Percentiles rank a stretch among this genome's conserved stretches.
Conservation (phyloP, 805 yeast species). For the Myxozyma nipponensis region DNA sequence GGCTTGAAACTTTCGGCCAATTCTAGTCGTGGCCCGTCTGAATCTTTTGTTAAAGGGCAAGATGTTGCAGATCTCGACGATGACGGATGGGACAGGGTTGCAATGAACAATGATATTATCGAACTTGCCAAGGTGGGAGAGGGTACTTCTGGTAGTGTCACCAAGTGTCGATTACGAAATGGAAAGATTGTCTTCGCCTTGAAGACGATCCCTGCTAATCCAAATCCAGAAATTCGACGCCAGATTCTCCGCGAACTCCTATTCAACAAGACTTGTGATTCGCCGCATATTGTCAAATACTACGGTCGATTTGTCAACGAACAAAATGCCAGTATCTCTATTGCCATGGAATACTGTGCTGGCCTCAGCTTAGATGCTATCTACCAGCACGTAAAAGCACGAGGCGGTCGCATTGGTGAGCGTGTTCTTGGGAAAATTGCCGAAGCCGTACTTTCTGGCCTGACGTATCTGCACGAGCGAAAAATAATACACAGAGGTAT, state of each 20-base stretch:
- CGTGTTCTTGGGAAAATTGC: slow-evolving; percentile 89
- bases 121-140: slow-evolving; percentile 79
- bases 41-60: background rate
- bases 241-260: slow-evolving; percentile 89
- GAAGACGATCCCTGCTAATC: slow-evolving; percentile 67
- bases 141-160: slow-evolving; percentile 90
- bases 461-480: slow-evolving; percentile 82
- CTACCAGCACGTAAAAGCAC: slow-evolving; percentile 66
- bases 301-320: slow-evolving; percentile 87
- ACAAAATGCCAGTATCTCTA: slow-evolving; percentile 73
- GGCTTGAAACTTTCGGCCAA: background rate
- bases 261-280: slow-evolving; percentile 75
- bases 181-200: slow-evolving; percentile 75
- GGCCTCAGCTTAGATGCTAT: slow-evolving; percentile 88
- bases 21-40: background rate
- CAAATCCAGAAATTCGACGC: slow-evolving; percentile 80
- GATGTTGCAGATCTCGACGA: slow-evolving; percentile 60
- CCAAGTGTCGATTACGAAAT: slow-evolving; percentile 62
- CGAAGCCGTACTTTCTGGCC: slow-evolving; percentile 75
- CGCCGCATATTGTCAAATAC: slow-evolving; percentile 83
- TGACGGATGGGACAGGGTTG: slow-evolving; percentile 67
- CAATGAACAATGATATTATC: slow-evolving; percentile 53
- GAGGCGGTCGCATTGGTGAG: slow-evolving; percentile 88
- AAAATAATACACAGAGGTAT: slow-evolving; percentile 79
- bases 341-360: slow-evolving; percentile 97